Conservation (phyloP, 2,329 filamentous ascomycete species). For the Neophaeococcomyces mojaviensis region DNA sequence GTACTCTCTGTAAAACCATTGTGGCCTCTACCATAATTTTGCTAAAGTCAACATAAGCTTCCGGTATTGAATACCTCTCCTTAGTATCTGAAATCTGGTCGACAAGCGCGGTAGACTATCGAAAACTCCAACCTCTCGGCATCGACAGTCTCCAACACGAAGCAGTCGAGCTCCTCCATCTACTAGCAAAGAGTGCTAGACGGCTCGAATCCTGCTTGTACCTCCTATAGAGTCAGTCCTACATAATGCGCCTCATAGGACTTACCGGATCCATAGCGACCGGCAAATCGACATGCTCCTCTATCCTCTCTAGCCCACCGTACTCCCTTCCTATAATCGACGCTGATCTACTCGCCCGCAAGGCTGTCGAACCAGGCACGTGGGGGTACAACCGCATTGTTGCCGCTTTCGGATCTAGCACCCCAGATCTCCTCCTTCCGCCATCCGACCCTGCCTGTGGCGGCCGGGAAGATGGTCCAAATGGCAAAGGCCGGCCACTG, state of each 20-base stretch:
- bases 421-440: slow-evolving; percentile 74
- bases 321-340: slow-evolving; percentile 88
- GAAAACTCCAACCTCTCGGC: too few relatives aligned
- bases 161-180: too few relatives aligned
- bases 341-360: slow-evolving; percentile 82
- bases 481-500: slow-evolving; percentile 59
- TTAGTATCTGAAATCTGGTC: too few relatives aligned
- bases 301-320: slow-evolving; percentile 68
- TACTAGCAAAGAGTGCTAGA: too few relatives aligned
- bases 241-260: slow-evolving; percentile 82
- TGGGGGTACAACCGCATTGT: slow-evolving; percentile 76
- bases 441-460: slow-evolving; percentile 34
- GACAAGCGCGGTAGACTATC: too few relatives aligned
- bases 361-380: slow-evolving; percentile 91
- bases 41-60: too few relatives aligned
- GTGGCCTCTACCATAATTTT: too few relatives aligned
- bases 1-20: too few relatives aligned
- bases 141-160: too few relatives aligned
- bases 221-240: too few relatives aligned
- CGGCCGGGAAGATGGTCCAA: slow-evolving; percentile 25
- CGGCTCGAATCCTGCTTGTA: too few relatives aligned
- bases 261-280: slow-evolving; percentile 96
- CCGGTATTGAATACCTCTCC: too few relatives aligned
- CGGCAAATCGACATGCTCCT: slow-evolving; percentile 92
- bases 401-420: slow-evolving; percentile 68